A percentile compares a stretch with the other conserved stretches of the same genome.
These are phyloP conservation scores for Lichtheimia corymbifera DNA, from an alignment of 371 early-diverging fungal genomes.

Conservation along the genomic window DNA sequence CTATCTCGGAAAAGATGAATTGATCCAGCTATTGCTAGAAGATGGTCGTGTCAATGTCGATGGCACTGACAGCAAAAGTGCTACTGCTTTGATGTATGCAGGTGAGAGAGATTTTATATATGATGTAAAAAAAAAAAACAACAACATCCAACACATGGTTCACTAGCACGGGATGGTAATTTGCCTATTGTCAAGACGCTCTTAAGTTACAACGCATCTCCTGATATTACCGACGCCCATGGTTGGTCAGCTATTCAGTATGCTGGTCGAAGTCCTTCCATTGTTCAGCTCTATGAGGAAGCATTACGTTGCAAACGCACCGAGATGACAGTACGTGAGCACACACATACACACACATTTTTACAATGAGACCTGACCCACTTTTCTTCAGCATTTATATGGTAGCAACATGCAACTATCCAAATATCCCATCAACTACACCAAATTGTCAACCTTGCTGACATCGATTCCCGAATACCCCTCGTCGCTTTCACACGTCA, in stretches of 20 bases:
- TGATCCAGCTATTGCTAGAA: slow-evolving; percentile 62
- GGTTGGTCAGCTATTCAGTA: slow-evolving; percentile 78
- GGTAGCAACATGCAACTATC: slow-evolving; percentile 23
- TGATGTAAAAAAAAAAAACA: background rate
- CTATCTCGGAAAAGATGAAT: slow-evolving; percentile 68
- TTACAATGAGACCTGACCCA: background rate
- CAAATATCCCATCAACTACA: slow-evolving; percentile 53
- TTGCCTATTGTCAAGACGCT: slow-evolving; percentile 59
- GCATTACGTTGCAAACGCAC: slow-evolving; percentile 53
- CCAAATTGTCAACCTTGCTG: slow-evolving; percentile 53
- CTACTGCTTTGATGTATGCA: slow-evolving; percentile 82
- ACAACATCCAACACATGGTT: background rate
- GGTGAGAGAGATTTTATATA: slow-evolving; percentile 40
- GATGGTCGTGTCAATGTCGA: slow-evolving; percentile 69
- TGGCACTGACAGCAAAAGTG: slow-evolving; percentile 69
- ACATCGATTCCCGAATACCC: slow-evolving; percentile 45
- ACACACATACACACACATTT: background rate
- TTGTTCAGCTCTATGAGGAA: slow-evolving; percentile 62
- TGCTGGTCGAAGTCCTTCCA: slow-evolving; percentile 60
- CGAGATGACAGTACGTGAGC: slow-evolving; percentile 45
- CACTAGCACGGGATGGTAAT: slow-evolving; percentile 70
- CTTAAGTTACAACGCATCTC: slow-evolving; percentile 58
- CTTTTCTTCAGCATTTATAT: slow-evolving; percentile 12
- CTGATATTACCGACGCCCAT: slow-evolving; percentile 63
- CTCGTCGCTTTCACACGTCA: slow-evolving; percentile 47